Evolutionary conservation across 495 filamentous ascomycete species (phyloP).

Genomic region (Penicillium crystallinum): DNA sequence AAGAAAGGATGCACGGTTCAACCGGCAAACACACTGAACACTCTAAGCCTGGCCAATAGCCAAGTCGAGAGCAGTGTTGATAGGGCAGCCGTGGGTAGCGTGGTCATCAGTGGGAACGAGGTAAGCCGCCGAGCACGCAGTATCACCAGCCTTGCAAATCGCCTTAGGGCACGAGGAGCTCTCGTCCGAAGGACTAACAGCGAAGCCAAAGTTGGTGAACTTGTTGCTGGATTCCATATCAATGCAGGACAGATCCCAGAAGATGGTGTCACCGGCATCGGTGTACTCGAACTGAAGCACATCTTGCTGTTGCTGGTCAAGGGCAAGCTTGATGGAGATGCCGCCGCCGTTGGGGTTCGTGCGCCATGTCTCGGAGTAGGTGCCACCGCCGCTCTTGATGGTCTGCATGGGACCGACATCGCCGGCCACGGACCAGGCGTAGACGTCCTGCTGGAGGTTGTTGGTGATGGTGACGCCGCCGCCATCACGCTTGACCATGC

Average conservation of each 20-base stretch:
- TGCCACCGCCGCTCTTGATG: constrained; percentile 25
- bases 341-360: constrained; percentile 39
- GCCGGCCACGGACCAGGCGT: constrained; percentile 39
- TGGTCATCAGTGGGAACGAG: constrained; percentile 39
- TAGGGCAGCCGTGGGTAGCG: constrained; percentile 44
- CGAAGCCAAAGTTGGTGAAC: constrained; percentile 42
- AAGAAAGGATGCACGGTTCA: constrained; percentile 25
- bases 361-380: constrained; percentile 33
- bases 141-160: constrained; percentile 36
- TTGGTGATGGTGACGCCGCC: constrained; percentile 36
- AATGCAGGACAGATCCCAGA: constrained; percentile 44
- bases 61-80: constrained; percentile 36
- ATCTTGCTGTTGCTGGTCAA: constrained; percentile 22
- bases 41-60: constrained; percentile 30
- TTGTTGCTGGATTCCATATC: constrained; percentile 32
- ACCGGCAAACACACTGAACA: constrained; percentile 14
- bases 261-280: constrained; percentile 29
- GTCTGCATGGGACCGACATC: constrained; percentile 25
- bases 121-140: constrained; percentile 38
- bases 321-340: constrained; percentile 42
- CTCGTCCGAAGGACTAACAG: constrained; percentile 27
- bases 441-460: constrained; percentile 34
- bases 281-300: constrained; percentile 48
- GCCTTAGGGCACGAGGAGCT: constrained; percentile 32
- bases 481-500: constrained; percentile 16